Evolutionary conservation across 352 stramenopile genomes (phyloP).

Genomic region (Phytopythium ostracodes): DNA sequence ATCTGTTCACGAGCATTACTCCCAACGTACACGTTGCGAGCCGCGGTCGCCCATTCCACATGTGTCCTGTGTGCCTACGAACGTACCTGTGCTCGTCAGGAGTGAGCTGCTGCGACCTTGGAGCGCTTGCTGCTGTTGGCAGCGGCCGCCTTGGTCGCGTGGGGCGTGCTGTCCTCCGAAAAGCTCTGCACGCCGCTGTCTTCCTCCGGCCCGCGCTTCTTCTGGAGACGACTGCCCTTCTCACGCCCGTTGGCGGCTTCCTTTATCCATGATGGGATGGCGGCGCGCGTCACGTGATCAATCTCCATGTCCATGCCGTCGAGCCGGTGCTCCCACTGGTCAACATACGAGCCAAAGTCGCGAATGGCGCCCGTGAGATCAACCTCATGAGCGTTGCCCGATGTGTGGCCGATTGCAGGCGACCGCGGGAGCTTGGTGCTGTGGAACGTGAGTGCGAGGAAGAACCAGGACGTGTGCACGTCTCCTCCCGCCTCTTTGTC

Average conservation of each 20-base stretch:
- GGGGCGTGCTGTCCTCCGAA: constrained; percentile 26
- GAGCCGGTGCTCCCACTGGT: constrained; percentile 72
- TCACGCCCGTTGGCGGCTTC: constrained; percentile 27
- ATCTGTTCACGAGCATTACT: no score
- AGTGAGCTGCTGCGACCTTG: background rate
- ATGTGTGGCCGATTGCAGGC: background rate
- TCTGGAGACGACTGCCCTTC: constrained; percentile 24
- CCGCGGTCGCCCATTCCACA: no score
- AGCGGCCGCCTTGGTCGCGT: constrained; percentile 12
- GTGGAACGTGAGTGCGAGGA: constrained; percentile 70
- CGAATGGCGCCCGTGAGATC: constrained; percentile 71
- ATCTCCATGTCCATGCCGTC: constrained; percentile 82
- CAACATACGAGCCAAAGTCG: constrained; percentile 70
- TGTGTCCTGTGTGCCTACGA: background rate
- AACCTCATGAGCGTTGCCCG: constrained; percentile 27
- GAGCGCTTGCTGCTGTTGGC: constrained; percentile 7
- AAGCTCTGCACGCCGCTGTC: constrained; percentile 18
- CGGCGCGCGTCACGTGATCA: constrained; percentile 48
- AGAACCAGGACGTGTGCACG: constrained; percentile 62
- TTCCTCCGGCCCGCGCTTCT: constrained; percentile 13
- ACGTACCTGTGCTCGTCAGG: constrained; percentile 8
- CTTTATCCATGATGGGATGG: constrained; percentile 66
- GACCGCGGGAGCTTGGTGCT: constrained; percentile 19
- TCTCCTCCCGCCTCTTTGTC: constrained; percentile 10
- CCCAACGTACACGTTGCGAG: no score